These are phyloP conservation scores for Pseudogymnoascus sp. DNA, from an alignment of 2,329 filamentous ascomycete genomes.

Conservation along the genomic window DNA sequence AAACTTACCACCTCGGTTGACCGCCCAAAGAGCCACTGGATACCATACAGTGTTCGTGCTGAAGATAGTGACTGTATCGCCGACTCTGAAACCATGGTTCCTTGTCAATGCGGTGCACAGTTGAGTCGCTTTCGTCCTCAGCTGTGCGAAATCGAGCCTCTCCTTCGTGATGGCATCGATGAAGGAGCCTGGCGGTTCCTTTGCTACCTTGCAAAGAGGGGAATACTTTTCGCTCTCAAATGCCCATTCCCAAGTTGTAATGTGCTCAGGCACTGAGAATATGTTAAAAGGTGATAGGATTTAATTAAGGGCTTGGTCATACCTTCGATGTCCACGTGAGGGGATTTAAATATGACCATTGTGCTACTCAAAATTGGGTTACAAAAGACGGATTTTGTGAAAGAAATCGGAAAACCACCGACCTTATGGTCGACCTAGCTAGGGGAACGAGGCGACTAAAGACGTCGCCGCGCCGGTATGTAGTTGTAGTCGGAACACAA, in stretches of 20 bases:
- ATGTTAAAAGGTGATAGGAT: background rate
- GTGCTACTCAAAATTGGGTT: too few relatives aligned
- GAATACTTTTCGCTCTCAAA: constrained; percentile 46
- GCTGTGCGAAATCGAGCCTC: constrained; percentile 47
- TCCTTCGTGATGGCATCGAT: constrained; percentile 52
- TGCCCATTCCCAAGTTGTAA: constrained; percentile 54
- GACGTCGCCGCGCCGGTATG: too few relatives aligned
- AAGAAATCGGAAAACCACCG: too few relatives aligned
- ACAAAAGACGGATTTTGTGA: too few relatives aligned
- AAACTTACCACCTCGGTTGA: constrained; percentile 32
- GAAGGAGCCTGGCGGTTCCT: constrained; percentile 31
- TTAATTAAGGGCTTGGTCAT: too few relatives aligned
- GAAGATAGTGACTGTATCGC: constrained; percentile 53
- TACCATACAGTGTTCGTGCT: constrained; percentile 60
- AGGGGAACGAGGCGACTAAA: too few relatives aligned
- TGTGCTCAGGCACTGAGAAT: constrained; percentile 40
- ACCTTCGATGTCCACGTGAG: too few relatives aligned
- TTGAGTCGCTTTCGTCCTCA: constrained; percentile 48
- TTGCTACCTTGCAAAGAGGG: constrained; percentile 23
- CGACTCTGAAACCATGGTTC: constrained; percentile 43
- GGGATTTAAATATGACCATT: too few relatives aligned
- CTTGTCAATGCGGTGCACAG: constrained; percentile 52
- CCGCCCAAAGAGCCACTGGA: constrained; percentile 52
- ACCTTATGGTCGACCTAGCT: too few relatives aligned
- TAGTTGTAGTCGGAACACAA: too few relatives aligned